Evolutionary conservation across 495 filamentous ascomycete species (phyloP), one percentile per base, ranked within the genome.

Genomic region (Aspergillus leporis): DNA sequence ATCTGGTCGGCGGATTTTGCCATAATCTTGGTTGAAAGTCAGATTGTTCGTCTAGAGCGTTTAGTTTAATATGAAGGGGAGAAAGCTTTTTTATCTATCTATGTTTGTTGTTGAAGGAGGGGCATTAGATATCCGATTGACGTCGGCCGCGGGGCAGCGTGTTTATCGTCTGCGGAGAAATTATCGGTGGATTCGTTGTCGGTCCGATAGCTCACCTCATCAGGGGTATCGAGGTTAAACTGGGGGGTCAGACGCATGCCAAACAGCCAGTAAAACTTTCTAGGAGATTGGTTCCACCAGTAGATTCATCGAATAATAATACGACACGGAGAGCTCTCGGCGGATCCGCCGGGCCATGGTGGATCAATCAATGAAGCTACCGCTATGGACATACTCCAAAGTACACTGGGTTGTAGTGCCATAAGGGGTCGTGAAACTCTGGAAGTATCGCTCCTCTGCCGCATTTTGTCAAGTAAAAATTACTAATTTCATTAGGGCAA

Each of bases 1-100:
- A 72, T 77, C 34, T 69, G 60, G 21, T 62, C 65, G 43, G 66
- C 41, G 12, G 70, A 47, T 50, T 66, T 74, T 19, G 67, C 53
- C 62, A 72, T 75, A 13, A 40, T 70, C 10, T 30, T 47, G 57
- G 13, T 28, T n/a, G 21, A 1, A 13, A 18, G 23, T 19, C 18
- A 25, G 18, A 18, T 38, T 57, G 18, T 4, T 46, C 12, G 23
- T 51, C 22, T 43, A 49, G 14, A 22, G 49, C 16, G 36, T 40
- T n/a, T 40, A 40, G 10, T 40, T 3, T 12, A 40, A 2, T 3
- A 40, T 3, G 16, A 12, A 40, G 9, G 36, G 9, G 10, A 40
- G 10, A 9, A 40, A 40, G 10, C n/a, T 4, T 41, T 4, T 18
- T n/a, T 18, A 43, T 43, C 5, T 36, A 18, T 41, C 38, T 41